Evolutionary conservation across 805 yeast genomes (phyloP).

Genomic region (Cyberlindnera euphorbiae): DNA sequence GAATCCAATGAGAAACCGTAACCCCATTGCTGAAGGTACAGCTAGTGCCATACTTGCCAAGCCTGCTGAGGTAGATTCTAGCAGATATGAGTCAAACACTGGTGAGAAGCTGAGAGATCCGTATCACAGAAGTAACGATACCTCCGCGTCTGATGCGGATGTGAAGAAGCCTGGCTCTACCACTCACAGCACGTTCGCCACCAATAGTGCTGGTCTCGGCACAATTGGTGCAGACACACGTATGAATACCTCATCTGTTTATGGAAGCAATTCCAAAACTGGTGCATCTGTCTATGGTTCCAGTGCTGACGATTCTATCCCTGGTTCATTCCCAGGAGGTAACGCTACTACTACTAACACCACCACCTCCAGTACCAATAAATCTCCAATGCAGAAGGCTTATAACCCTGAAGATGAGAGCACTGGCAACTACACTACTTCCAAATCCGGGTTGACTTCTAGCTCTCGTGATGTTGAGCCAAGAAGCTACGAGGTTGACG

Average conservation of each 20-base stretch:
- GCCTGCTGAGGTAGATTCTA: not conserved
- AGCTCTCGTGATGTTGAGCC: not conserved
- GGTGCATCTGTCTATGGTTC: no score
- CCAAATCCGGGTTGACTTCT: not conserved
- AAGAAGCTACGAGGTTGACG: conserved; percentile 2
- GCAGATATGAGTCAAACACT: conserved; percentile 3
- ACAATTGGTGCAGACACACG: no score
- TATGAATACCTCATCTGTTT: no score
- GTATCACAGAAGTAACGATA: not conserved
- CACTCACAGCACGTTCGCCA: conserved; percentile 1
- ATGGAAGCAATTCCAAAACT: no score
- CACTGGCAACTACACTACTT: conserved; percentile 3
- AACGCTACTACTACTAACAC: no score
- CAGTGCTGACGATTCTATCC: no score
- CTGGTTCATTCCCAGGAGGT: conserved; percentile 11
- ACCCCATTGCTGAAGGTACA: conserved; percentile 15
- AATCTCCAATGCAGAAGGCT: not conserved
- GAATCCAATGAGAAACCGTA: conserved; percentile 13
- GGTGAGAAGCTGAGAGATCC: conserved; percentile 3
- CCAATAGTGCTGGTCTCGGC: no score
- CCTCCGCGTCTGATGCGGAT: no score
- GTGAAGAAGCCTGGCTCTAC: conserved; percentile 9
- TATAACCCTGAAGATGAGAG: not conserved
- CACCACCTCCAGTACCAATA: no score
- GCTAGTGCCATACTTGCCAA: conserved; percentile 1